Base-by-base conservation (phyloP, 176 grass and related monocot species). In the Carex parvula region DNA sequence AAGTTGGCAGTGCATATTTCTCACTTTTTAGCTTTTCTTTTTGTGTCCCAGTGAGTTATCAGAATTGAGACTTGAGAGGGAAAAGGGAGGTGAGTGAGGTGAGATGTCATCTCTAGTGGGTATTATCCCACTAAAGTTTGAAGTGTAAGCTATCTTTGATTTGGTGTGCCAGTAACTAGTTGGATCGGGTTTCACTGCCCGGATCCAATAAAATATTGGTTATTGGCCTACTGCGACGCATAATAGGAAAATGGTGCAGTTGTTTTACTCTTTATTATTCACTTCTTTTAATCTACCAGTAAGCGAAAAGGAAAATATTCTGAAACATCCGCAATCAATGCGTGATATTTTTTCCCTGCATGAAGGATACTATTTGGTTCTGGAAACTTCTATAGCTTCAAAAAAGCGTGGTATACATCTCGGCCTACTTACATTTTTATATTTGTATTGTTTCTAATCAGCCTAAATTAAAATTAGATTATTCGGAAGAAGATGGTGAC, bases 1-100 rank as follows among this genome's bases (percentile, higher is more conserved):
- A 10, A 75, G 87, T 93, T 85, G 87, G 91, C 85, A 60, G 77
- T 79, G 80, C 17, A 66, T 79, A 56, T 39, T 60, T 92, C 67
- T 86, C 39, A 81, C 44, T 84, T 85, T 41, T 70, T 65, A 16
- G 29, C 80, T 79, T 67, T 57, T 24, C 85, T 33, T 16, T 37
- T 53, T 83, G 56, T n/a, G 65, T 85, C 56, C 74, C 52, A 62
- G 53, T 81, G 62, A 2, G 78, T 85, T n/a, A 53, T 62, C 37
- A 79, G 44, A 44, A 41, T 42, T 22, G 85, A 85, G 83, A 77
- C 84, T 56, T 62, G 88, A 82, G 61, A 79, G 29, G 75, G 84
- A 56, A 66, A 83, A 83, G 73, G 52, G 22, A 32, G 81, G 62
- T 81, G 86, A 67, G 86, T 48, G 59, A 88, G 86, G 69, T 88